phyloP scores from a whole-genome alignment of 78 protist genomes.

The Dictyostelium citrinum region DNA sequence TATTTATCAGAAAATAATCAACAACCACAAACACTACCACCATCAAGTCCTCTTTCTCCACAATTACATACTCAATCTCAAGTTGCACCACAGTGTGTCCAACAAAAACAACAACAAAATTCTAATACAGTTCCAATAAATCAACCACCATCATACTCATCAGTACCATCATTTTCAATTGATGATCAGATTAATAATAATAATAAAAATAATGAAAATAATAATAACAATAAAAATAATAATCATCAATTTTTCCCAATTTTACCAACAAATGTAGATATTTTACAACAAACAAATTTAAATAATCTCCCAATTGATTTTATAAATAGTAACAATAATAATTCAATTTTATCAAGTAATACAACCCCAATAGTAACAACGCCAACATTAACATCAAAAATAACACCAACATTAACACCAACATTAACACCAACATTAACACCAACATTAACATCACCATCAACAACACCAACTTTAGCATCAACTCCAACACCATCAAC shows the following conservation, averaged over 20 bases:
- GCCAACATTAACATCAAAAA: background rate
- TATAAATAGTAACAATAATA: background rate
- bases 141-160: background rate
- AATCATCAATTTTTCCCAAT: background rate
- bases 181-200: background rate
- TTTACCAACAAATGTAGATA: background rate
- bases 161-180: background rate
- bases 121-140: background rate
- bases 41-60: background rate
- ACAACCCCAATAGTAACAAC: background rate
- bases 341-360: background rate
- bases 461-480: background rate
- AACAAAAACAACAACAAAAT: background rate
- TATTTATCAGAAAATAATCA: background rate
- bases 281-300: background rate
- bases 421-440: background rate
- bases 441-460: background rate
- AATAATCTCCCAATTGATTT: background rate
- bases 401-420: background rate
- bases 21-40: constrained; percentile 14
- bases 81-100: background rate
- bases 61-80: background rate
- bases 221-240: background rate
- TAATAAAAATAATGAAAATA: no score
- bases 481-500: background rate